Evolutionary conservation across 2,329 filamentous ascomycete species (phyloP).

Genomic region (Exophiala alcalophila): DNA sequence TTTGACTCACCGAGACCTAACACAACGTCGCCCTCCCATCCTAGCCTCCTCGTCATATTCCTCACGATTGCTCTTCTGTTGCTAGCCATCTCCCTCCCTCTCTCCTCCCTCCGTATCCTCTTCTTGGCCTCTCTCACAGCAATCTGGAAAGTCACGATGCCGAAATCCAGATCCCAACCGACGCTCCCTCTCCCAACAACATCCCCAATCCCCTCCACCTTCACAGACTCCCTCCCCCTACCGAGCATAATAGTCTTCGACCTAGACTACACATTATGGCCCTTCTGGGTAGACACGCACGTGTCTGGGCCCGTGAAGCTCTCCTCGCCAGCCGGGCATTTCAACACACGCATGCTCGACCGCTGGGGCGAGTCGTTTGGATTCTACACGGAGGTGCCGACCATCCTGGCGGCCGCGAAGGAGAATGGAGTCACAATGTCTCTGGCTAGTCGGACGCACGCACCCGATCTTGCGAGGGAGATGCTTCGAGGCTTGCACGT

Average conservation of each 20-base stretch:
- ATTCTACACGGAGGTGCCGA: conserved; percentile 69
- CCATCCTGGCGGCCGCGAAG: conserved; percentile 62
- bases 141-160: conserved; percentile 10
- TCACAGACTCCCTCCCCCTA: conserved; percentile 66
- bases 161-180: conserved; percentile 7
- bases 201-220: conserved; percentile 43
- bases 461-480: conserved; percentile 75
- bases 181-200: conserved; percentile 5
- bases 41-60: too few relatives aligned
- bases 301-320: conserved; percentile 71
- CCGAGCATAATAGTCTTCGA: conserved; percentile 88
- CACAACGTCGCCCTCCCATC: too few relatives aligned
- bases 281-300: conserved; percentile 96
- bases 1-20: neutral
- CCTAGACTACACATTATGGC: conserved; percentile 98
- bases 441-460: conserved; percentile 75
- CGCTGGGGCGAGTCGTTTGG: conserved; percentile 63
- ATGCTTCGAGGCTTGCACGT: conserved; percentile 73
- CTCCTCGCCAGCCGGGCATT: conserved; percentile 41
- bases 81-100: neutral
- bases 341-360: conserved; percentile 26
- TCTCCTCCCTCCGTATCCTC: neutral
- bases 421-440: conserved; percentile 58
- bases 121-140: neutral
- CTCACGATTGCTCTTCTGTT: neutral